These are phyloP conservation scores for Betula pendula DNA, from an alignment of 306 rosid species.

Conservation along the genomic window DNA sequence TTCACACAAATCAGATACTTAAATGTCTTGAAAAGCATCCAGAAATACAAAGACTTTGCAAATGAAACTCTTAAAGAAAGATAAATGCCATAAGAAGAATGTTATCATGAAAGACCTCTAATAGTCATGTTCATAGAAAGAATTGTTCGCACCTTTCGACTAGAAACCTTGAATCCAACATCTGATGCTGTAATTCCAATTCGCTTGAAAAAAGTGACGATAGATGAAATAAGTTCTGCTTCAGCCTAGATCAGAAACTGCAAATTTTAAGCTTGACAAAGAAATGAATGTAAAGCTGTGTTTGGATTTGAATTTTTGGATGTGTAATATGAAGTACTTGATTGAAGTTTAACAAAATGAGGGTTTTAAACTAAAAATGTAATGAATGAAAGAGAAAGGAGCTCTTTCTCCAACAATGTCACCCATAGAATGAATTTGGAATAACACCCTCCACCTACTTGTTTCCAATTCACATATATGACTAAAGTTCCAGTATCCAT, in stretches of 20 bases:
- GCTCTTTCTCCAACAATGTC: background rate
- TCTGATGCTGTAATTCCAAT: conserved; percentile 83
- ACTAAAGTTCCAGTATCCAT: background rate
- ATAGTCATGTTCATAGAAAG: conserved; percentile 3
- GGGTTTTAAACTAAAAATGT: background rate
- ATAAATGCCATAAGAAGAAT: conserved; percentile 17
- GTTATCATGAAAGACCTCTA: background rate
- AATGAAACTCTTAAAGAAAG: conserved; percentile 14
- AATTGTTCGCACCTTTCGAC: conserved; percentile 72
- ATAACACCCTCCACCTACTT: background rate
- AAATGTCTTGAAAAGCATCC: conserved; percentile 15
- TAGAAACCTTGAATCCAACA: conserved; percentile 96
- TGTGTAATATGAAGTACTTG: background rate
- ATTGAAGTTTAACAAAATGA: background rate
- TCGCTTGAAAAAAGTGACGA: conserved; percentile 81
- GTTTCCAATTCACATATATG: background rate
- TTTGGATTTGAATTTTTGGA: background rate
- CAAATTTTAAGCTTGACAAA: conserved; percentile 10
- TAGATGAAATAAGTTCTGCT: conserved; percentile 88
- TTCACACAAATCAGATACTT: conserved; percentile 1
- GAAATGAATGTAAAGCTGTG: conserved; percentile 13
- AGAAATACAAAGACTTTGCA: conserved; percentile 22
- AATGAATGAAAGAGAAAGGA: background rate
- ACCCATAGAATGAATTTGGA: background rate
- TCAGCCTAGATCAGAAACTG: conserved; percentile 65